Evolutionary conservation across 2,329 filamentous ascomycete species (phyloP), one percentile per base, ranked within the genome.

Genomic region (Fusarium proliferatum): DNA sequence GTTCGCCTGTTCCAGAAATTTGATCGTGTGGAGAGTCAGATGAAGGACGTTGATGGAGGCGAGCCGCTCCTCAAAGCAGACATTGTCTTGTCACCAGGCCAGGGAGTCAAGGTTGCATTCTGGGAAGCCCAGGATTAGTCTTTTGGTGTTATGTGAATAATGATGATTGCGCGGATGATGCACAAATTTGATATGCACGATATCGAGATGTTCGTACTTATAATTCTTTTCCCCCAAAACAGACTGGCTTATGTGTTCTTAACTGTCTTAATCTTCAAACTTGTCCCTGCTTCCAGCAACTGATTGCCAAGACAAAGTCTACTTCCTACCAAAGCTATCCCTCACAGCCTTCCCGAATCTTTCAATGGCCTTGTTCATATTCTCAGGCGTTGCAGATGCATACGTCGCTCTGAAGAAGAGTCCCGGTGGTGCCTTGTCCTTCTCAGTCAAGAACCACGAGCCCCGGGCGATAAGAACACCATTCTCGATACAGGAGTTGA

Each of bases 401-500:
- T 93, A 99, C 0, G 96, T 99, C 8, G 94, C 91, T 59, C 96
- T 89, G 86, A 98, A 97, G 85, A 94, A 98, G 82, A 97, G 86
- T 34, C 91, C 92, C 16, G 86, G 85, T 13, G 86, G 86, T 8
- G 83, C 86, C 78, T 85, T 86, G 53, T 89, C 86, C 48, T 87
- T 88, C 80, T 96, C 92, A 2, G 95, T 93, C 66, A 90, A 88
- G 87, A 98, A 99, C 95, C 95, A 99, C 53, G 92, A 95, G 7
- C 96, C 96, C 53, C 93, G 89, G 66, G 93, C 94, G 5, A 96
- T 87, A 51, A 99, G 87, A 9, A 96, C 94, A 28, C 94, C 93
- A 76, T 92, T 89, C 7, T 91, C 88, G 63, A 98, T 92, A 71
- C 91, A 91, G 2, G 88, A 86, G 76, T 93, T 83, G 86, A 97